A percentile compares a stretch with the other conserved stretches of the same genome.
phyloP scores from a whole-genome alignment of 768 basidiomycete species.

The Suillus subluteus region DNA sequence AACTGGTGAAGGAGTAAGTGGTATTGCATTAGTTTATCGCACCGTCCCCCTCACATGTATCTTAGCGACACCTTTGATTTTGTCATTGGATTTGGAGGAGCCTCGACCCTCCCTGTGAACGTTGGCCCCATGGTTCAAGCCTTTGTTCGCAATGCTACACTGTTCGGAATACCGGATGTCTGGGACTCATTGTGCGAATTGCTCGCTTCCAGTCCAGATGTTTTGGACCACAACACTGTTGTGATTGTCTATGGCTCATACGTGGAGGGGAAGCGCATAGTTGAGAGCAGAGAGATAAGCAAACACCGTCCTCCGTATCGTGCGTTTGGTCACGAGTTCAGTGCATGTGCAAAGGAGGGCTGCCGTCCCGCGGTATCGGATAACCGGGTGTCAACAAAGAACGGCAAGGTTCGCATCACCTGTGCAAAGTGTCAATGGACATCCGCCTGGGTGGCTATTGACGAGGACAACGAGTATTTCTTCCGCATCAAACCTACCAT shows the following conservation, averaged over 20 bases:
- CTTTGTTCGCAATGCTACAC: not conserved
- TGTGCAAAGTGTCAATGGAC: slow-evolving; percentile 3
- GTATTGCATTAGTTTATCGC: not conserved
- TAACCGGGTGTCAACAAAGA: not conserved
- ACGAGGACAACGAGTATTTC: not conserved
- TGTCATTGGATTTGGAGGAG: slow-evolving; percentile 6
- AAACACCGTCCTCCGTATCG: not conserved
- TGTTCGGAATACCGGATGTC: not conserved
- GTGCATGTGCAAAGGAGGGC: not conserved
- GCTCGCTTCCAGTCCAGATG: not conserved
- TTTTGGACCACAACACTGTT: not conserved
- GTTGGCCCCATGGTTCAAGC: not conserved
- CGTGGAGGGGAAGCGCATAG: not conserved
- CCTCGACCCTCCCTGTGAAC: not conserved
- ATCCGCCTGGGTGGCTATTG: not conserved
- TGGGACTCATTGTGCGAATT: slow-evolving; percentile 2
- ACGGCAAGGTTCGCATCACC: not conserved
- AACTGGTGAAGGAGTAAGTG: not conserved
- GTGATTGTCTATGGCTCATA: slow-evolving; percentile 2
- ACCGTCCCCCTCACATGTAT: not conserved
- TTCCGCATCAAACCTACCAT: not conserved
- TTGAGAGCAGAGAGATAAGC: not conserved
- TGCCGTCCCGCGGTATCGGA: not conserved
- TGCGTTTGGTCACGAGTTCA: not conserved
- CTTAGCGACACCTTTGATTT: slow-evolving; percentile 6